Conservation (phyloP, 345 rosid species). For the Alliaria petiolata region DNA sequence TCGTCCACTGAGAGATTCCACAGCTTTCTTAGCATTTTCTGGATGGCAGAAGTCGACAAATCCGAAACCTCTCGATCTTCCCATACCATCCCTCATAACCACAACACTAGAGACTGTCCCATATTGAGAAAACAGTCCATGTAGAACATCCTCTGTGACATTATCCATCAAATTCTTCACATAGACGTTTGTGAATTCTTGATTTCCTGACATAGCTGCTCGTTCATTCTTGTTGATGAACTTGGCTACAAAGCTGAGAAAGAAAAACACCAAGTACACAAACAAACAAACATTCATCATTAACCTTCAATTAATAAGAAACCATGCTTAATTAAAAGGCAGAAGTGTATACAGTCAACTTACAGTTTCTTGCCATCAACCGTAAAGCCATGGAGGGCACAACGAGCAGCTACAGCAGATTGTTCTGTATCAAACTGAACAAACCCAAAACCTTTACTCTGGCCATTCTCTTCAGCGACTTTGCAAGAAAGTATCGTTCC, state of each 20-base stretch:
- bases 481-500: constrained; percentile 73
- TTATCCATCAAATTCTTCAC: constrained; percentile 52
- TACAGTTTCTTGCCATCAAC: constrained; percentile 61
- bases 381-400: constrained; percentile 50
- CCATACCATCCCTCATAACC: constrained; percentile 52
- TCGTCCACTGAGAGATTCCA: constrained; percentile 45
- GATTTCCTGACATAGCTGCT: constrained; percentile 28
- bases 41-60: constrained; percentile 57
- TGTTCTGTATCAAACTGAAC: constrained; percentile 72
- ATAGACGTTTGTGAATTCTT: constrained; percentile 49
- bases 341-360: constrained; percentile 18
- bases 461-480: constrained; percentile 60
- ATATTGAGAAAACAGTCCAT: constrained; percentile 45
- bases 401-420: constrained; percentile 57
- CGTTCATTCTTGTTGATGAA: constrained; percentile 59
- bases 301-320: not conserved
- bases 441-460: constrained; percentile 61
- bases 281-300: constrained; percentile 29
- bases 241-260: constrained; percentile 49
- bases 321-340: constrained; percentile 9
- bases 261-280: constrained; percentile 9
- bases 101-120: constrained; percentile 55
- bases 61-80: constrained; percentile 71
- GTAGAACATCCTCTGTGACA: constrained; percentile 47
- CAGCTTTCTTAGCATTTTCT: constrained; percentile 58